A percentile compares a stretch with the other conserved stretches of the same genome.
These are phyloP conservation scores for Sanghuangporus baumii DNA, from an alignment of 1,284 basidiomycete species.

Conservation along the genomic window DNA sequence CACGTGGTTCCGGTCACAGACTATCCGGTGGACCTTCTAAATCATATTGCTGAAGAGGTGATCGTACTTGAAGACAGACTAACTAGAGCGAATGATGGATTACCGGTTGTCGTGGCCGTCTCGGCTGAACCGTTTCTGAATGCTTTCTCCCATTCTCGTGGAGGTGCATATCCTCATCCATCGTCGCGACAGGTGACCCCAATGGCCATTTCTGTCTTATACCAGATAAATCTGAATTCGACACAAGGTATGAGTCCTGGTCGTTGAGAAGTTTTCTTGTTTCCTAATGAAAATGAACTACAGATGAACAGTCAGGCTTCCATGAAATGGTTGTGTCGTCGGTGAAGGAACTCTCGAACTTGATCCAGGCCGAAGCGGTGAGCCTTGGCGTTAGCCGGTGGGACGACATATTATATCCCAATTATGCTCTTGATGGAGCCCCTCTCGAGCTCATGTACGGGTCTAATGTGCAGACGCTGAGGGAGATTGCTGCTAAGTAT, in stretches of 20 bases:
- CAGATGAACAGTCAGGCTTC: not conserved
- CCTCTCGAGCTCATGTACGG: constrained; percentile 19
- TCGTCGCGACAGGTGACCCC: constrained; percentile 4
- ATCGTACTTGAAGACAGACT: not conserved
- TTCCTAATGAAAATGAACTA: not conserved
- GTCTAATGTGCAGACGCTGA: constrained; percentile 7
- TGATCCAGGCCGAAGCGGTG: constrained; percentile 9
- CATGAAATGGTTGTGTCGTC: not conserved
- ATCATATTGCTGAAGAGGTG: not conserved
- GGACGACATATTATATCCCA: constrained; percentile 19
- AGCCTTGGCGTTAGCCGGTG: constrained; percentile 8
- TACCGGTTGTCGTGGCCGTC: constrained; percentile 5
- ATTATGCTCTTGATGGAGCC: constrained; percentile 18
- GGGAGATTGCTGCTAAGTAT: constrained; percentile 1
- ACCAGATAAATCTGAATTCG: not conserved
- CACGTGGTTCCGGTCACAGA: constrained; percentile 9
- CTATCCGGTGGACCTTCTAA: constrained; percentile 4
- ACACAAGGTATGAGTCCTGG: not conserved
- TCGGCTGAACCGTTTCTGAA: constrained; percentile 10
- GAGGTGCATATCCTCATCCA: constrained; percentile 14
- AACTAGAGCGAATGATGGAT: not conserved
- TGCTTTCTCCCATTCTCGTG: not conserved
- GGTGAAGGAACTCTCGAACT: constrained; percentile 1
- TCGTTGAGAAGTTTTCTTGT: not conserved
- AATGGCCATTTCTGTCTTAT: not conserved